Base-by-base conservation (phyloP, 441 rosid genomes). In the Corymbia citriodora region DNA sequence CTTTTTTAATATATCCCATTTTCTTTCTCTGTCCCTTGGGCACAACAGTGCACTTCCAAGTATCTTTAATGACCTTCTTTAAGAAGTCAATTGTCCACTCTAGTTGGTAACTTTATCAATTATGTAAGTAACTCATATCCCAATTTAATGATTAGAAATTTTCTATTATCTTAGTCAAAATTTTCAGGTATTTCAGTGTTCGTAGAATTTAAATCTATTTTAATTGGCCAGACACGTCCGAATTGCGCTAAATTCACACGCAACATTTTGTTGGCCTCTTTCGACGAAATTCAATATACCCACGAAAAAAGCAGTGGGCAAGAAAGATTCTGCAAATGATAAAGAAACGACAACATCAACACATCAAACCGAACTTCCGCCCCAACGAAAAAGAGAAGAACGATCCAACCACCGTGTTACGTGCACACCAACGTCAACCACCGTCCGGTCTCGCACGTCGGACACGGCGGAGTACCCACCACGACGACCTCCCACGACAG, bases 301-400 rank as follows among this genome's bases (percentile, higher is more conserved):
- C 74, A 65, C 65, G 29, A 31, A 16, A 13, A 16, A 13, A 4
- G 31, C 33, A n/a, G 36, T n/a, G 74, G 40, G 36, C 17, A 7
- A 63, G 31, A 68, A 16, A 2, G 5, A 40, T 11, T 10, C 85
- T 74, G 50, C 17, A 25, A 74, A 40, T 12, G 50, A 74, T 12
- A 40, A 40, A 40, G 33, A 40, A 7, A 40, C 29, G n/a, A 23
- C 85, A 21, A 40, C 3, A 40, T 40, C 27, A 40, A 21, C 27
- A 21, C n/a, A 79, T 45, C n/a, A 2, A 79, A 45, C 85, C 85
- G 85, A 45, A 23, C 52, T 23, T 45, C 23, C 7, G 7, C 17
- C 53, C 18, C 27, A 4, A 0, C 0, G n/a, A 45, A 25, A 23
- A 79, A 45, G 45, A 27, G 23, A 52, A 23, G 27, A 25, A 25